Evolutionary conservation across 306 rosid genomes (phyloP), one percentile per base, ranked within the genome.

Genomic region (Trifolium repens): DNA sequence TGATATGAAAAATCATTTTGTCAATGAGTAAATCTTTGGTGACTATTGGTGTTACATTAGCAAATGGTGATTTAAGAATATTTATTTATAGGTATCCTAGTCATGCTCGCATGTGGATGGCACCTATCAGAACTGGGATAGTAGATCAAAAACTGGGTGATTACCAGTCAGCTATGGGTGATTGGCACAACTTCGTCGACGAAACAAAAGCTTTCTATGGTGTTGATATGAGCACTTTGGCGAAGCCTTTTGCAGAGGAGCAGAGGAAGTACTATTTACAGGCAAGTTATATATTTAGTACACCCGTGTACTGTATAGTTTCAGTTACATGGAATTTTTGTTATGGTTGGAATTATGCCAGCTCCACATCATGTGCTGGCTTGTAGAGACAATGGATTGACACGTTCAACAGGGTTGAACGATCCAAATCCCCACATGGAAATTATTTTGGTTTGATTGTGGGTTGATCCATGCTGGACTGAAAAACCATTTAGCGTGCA

Each of bases 101-200:
- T 80, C 97, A 90, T 85, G 97, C 96, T 64, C 89, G 96, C 52
- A 94, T 94, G 90, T 94, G 99, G 99, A 84, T 94, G 77, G 99
- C 97, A 67, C 99, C 99, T 57, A 86, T 94, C 34, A 84, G 89
- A 85, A 85, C 96, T 81, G 91, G 91, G 70, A 57, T 90, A 70
- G 87, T 80, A 47, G 96, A 90, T 71, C 93, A 89, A 63, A 92
- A 88, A 76, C 39, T 69, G 75, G 84, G 82, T 34, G 96, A 94
- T 72, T 94, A 84, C 73, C 81, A 83, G 13, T 90, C 87, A 53
- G 19, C 92, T 37, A 94, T 92, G 96, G 93, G 91, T 49, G 97
- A 90, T 42, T 94, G 98, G 99, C 59, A 61, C 79, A 59, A 73
- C 82, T 94, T 94, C 79, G 77, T 88, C 8, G 79, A 84, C 53